Percentiles rank a stretch among this genome's conserved stretches.
These are phyloP conservation scores for Cladophialophora yegresii DNA, from an alignment of 2,329 filamentous ascomycete genomes.

Conservation along the genomic window DNA sequence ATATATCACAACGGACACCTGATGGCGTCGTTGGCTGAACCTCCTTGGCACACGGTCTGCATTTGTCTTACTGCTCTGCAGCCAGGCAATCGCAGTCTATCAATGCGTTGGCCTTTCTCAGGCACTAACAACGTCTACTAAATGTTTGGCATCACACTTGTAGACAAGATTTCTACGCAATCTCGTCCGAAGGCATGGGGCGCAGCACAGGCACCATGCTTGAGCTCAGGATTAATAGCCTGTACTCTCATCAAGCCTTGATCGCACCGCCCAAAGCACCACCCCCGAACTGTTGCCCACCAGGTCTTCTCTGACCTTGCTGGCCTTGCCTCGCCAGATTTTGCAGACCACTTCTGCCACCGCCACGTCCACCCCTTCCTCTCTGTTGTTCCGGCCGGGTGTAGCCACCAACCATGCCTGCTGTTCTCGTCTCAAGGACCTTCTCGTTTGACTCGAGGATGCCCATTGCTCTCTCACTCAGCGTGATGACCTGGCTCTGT, in stretches of 20 bases:
- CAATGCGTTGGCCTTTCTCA: neutral
- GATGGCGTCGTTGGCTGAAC: no score
- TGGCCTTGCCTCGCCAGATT: slow-evolving; percentile 23
- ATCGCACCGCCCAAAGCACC: slow-evolving; percentile 55
- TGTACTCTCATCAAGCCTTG: slow-evolving; percentile 46
- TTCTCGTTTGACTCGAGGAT: slow-evolving; percentile 98
- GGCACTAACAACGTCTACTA: neutral
- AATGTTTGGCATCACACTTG: neutral
- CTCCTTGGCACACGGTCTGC: neutral
- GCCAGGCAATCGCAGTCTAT: neutral
- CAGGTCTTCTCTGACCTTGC: slow-evolving; percentile 45
- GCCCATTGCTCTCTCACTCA: slow-evolving; percentile 93
- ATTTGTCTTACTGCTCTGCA: neutral
- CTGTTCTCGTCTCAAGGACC: slow-evolving; percentile 93
- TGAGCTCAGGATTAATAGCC: neutral
- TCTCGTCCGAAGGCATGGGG: neutral
- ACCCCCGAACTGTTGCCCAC: slow-evolving; percentile 54
- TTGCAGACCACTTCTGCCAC: slow-evolving; percentile 41
- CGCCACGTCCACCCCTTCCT: slow-evolving; percentile 60
- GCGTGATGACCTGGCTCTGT: slow-evolving; percentile 88
- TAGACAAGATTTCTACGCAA: neutral
- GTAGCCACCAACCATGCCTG: slow-evolving; percentile 93
- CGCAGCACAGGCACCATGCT: neutral
- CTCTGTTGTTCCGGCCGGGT: slow-evolving; percentile 80
- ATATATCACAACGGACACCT: neutral